Base-by-base conservation (phyloP, 331 rosid species). In the Quercus lobata region DNA sequence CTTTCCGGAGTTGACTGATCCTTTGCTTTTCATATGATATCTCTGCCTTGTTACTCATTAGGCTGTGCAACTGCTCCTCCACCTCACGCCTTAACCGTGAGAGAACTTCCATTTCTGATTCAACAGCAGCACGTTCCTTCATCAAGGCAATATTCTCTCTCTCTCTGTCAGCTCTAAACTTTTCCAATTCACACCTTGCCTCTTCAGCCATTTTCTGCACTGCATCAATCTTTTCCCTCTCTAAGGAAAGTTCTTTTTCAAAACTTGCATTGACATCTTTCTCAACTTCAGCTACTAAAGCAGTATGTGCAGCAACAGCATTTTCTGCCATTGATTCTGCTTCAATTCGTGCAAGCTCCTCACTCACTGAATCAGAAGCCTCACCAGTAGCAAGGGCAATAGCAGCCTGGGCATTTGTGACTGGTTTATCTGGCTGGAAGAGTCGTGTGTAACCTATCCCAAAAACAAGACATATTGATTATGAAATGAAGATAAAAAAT, bases 301-400 rank as follows among this genome's bases (percentile, higher is more conserved):
- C 99, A 87, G 78, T 92, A 79, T 96, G 99, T 11, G 93, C 97
- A 78, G 97, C 89, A 68, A 96, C 99, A 72, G 91, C 99, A 69
- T 93, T 96, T 85, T 93, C 99, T 54, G 99, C 99, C 77, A 92
- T 81, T 63, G 93, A 84, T 84, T 96, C 99, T 53, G 99, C 98
- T 88, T 96, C 98, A 69, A 96, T 96, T 72, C 98, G 97, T 75
- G 98, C 91, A 83, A 96, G 97, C 88, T 96, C 99, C 86, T 96
- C 99, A 34, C 91, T 88, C 56, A 96, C 98, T 3, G 77, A 72
- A 70, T 96, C 99, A 73, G 97, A 89, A 76, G 96, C 92, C 86
- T 96, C 97, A 21, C 99, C 97, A 5, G 92, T 92, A 62, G 98
- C 94, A 79, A 96, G 97, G 76, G 98, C 99, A 84, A 96, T 78